A percentile compares a stretch with the other conserved stretches of the same genome.
Conservation (phyloP, 768 basidiomycete species). For the Tricholoma terreum region DNA sequence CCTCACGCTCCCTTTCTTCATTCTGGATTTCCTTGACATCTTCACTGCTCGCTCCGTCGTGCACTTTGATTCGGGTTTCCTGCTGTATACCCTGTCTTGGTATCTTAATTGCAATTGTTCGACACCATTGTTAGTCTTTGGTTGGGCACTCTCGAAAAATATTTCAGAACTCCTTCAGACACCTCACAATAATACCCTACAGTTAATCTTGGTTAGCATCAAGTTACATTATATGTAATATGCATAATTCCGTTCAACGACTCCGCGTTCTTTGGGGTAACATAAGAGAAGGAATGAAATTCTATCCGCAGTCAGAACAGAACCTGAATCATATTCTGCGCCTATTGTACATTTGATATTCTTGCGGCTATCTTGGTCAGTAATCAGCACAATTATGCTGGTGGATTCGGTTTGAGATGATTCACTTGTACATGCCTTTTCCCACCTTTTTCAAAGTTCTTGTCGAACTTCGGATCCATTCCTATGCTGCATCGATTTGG, state of each 20-base stretch:
- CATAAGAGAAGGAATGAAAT: too few species aligned
- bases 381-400: too few species aligned
- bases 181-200: neutral
- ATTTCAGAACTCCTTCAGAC: neutral
- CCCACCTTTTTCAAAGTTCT: too few species aligned
- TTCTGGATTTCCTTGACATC: neutral
- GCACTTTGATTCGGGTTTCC: neutral
- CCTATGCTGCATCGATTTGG: too few species aligned
- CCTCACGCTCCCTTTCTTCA: slow-evolving; percentile 15
- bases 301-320: too few species aligned
- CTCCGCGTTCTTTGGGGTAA: too few species aligned
- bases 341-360: too few species aligned
- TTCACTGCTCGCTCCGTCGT: neutral
- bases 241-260: neutral
- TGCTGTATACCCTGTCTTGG: neutral
- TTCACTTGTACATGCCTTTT: too few species aligned
- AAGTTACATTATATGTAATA: neutral
- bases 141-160: neutral
- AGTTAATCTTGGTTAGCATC: neutral
- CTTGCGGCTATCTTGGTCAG: too few species aligned
- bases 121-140: neutral
- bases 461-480: too few species aligned
- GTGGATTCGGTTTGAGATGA: too few species aligned
- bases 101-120: neutral
- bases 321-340: too few species aligned